These are phyloP conservation scores for Breviolum minutum DNA, from an alignment of 73 alveolate species.

Conservation along the genomic window DNA sequence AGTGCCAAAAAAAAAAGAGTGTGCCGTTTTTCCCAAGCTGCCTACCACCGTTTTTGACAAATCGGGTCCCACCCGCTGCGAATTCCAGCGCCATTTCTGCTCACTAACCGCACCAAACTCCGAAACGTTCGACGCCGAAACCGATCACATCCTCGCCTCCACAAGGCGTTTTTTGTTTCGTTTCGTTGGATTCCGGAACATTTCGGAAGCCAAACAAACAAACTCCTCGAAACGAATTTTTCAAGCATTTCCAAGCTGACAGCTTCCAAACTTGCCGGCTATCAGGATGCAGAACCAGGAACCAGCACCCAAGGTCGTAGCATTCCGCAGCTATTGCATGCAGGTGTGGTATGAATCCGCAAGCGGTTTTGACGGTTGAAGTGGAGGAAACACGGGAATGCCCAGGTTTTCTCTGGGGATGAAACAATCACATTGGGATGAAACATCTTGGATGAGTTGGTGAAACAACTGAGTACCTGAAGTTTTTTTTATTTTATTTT, in stretches of 20 bases:
- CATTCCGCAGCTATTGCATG: constrained; percentile 86
- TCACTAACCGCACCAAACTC: not conserved
- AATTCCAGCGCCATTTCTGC: constrained; percentile 37
- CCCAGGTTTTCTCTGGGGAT: not conserved
- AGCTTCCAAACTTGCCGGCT: too few species aligned
- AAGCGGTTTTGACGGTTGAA: not conserved
- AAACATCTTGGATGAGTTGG: not conserved
- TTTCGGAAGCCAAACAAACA: too few species aligned
- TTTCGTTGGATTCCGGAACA: too few species aligned
- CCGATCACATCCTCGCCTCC: not conserved
- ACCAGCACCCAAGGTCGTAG: constrained; percentile 68
- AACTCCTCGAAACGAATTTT: too few species aligned
- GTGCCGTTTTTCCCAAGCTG: too few species aligned
- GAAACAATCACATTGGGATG: not conserved
- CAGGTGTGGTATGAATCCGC: too few species aligned
- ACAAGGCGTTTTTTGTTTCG: too few species aligned
- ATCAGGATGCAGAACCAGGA: constrained; percentile 73
- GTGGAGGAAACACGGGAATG: not conserved
- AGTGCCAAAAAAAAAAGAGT: too few species aligned
- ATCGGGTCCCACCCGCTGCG: too few species aligned
- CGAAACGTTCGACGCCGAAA: not conserved
- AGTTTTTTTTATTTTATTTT: too few species aligned
- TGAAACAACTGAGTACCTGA: not conserved
- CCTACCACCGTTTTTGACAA: too few species aligned
- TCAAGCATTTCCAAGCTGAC: too few species aligned